These are phyloP conservation scores for Juglanconis juglandina DNA, from an alignment of 2,329 filamentous ascomycete genomes.

Conservation along the genomic window DNA sequence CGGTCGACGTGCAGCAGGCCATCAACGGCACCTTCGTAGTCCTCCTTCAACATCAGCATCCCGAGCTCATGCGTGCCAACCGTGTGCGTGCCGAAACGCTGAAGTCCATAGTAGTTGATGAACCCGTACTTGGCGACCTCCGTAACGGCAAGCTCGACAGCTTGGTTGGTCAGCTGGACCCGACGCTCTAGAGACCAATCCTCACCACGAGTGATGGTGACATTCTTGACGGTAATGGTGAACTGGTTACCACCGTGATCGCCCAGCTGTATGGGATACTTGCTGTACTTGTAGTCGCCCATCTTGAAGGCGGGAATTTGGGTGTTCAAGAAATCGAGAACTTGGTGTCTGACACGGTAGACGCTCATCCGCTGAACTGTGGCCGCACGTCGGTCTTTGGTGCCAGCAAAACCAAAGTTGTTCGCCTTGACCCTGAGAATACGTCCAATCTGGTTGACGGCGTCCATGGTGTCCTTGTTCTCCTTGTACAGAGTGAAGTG, in stretches of 20 bases:
- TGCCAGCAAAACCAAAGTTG: conserved; percentile 73
- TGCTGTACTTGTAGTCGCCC: conserved; percentile 78
- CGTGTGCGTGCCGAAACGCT: conserved; percentile 86
- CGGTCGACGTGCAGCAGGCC: conserved; percentile 72
- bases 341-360: conserved; percentile 47
- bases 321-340: conserved; percentile 62
- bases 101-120: conserved; percentile 97
- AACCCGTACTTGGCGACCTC: conserved; percentile 74
- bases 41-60: conserved; percentile 74
- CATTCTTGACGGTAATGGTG: conserved; percentile 84
- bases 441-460: conserved; percentile 71
- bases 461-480: conserved; percentile 95
- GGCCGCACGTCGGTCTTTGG: conserved; percentile 84
- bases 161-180: conserved; percentile 40
- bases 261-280: conserved; percentile 72
- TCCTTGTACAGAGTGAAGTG: conserved; percentile 95
- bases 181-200: conserved; percentile 46
- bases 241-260: conserved; percentile 90
- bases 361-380: conserved; percentile 80
- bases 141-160: conserved; percentile 58
- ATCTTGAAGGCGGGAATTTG: conserved; percentile 63
- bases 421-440: conserved; percentile 72
- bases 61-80: conserved; percentile 85
- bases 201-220: conserved; percentile 53
- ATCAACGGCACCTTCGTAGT: conserved; percentile 77